Evolutionary conservation across 2,329 filamentous ascomycete species (phyloP).

Genomic region (Thermothelomyces thermophilus): DNA sequence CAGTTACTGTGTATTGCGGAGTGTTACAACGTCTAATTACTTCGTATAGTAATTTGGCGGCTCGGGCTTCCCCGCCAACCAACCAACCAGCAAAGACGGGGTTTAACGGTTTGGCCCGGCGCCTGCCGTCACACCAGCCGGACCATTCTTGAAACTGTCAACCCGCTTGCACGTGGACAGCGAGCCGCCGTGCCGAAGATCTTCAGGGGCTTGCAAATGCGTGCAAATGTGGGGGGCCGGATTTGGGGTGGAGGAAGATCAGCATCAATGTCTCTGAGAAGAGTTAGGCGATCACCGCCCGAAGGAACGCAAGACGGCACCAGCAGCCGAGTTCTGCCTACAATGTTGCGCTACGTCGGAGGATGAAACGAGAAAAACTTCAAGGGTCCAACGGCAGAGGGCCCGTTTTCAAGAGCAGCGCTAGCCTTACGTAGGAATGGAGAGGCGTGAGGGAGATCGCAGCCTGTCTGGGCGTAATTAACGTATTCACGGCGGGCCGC

Average conservation of each 20-base stretch:
- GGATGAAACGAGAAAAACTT: constrained; percentile 8
- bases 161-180: background rate
- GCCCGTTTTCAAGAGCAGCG: background rate
- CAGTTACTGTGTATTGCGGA: too few species aligned
- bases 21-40: too few species aligned
- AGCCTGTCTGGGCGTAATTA: constrained; percentile 11
- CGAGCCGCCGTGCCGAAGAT: constrained; percentile 2
- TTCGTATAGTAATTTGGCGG: too few species aligned
- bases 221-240: background rate
- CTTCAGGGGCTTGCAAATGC: constrained; percentile 16
- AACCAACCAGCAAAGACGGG: too few species aligned
- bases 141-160: constrained; percentile 1
- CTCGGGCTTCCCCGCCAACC: background rate
- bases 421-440: constrained; percentile 8
- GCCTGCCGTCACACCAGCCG: background rate
- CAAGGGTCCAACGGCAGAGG: background rate
- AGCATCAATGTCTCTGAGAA: constrained; percentile 4
- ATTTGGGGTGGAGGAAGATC: constrained; percentile 15
- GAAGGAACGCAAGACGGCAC: background rate
- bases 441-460: constrained; percentile 13
- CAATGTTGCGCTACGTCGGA: constrained; percentile 1
- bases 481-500: constrained; percentile 1
- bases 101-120: too few species aligned
- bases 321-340: constrained; percentile 4
- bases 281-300: constrained; percentile 9